A percentile compares a stretch with the other conserved stretches of the same genome.
Evolutionary conservation across 371 early-diverging fungal species (phyloP).

Genomic region (Lichtheimia corymbifera): DNA sequence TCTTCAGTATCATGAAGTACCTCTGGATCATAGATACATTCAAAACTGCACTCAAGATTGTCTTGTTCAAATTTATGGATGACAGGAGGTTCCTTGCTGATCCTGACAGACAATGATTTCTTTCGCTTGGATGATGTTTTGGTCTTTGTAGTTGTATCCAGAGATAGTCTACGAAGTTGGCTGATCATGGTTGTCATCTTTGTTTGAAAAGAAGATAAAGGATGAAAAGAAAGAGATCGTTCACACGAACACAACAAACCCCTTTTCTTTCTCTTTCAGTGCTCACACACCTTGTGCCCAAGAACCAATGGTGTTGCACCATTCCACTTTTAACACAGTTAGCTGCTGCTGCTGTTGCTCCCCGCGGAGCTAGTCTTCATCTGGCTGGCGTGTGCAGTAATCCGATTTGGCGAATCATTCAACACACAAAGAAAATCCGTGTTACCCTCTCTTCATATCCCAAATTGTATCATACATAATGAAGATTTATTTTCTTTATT

Average conservation of each 20-base stretch:
- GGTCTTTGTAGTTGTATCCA: background rate
- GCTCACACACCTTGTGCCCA: conserved; percentile 10
- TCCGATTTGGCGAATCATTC: no score
- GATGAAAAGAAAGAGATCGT: background rate
- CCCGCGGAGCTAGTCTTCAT: no score
- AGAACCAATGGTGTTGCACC: conserved; percentile 10
- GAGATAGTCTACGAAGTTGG: conserved; percentile 12
- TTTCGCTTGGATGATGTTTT: conserved; percentile 7
- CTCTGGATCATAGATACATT: conserved; percentile 47
- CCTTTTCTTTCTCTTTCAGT: conserved; percentile 5
- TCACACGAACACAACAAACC: background rate
- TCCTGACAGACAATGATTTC: conserved; percentile 34
- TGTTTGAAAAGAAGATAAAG: conserved; percentile 2
- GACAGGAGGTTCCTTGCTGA: conserved; percentile 47
- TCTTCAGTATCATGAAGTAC: conserved; percentile 46
- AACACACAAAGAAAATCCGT: no score
- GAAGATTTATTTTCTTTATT: no score
- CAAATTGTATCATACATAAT: no score
- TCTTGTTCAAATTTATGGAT: conserved; percentile 42
- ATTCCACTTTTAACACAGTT: no score
- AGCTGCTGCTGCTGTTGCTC: no score
- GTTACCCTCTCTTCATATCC: no score
- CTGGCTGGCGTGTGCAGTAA: no score
- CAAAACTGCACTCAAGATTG: conserved; percentile 34
- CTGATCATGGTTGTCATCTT: conserved; percentile 1